Evolutionary conservation across 1,139 yeast genomes (phyloP), one percentile per base, ranked within the genome.

Genomic region (Dujonia santamariae): DNA sequence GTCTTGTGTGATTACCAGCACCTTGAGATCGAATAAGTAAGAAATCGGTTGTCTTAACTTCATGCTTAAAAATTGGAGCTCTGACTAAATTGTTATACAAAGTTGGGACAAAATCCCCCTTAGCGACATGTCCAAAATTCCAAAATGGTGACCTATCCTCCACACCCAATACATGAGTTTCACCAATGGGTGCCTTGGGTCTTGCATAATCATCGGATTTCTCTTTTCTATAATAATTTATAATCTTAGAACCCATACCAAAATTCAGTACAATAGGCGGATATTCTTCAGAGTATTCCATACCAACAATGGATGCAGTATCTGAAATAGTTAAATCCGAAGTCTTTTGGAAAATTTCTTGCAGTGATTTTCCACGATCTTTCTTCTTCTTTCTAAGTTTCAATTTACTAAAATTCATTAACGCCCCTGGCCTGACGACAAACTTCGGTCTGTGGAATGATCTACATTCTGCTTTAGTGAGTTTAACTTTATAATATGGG

Each of bases 91-190:
- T 85, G 55, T 92, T 94, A 61, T 94, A 94, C 36, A 92, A 62
- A 0, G 98, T 85, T 1, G 97, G 97, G 2, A 90, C 97, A 40
- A 87, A 78, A 47, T 84, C 87, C 3, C 98, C 99, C 2, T 90
- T 86, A 34, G 88, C 96, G 11, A 94, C 97, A 59, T 85, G 85
- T 2, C 99, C 99, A 65, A 88, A 94, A 54, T 90, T 92, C 98
- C 98, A 94, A 54, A 92, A 94, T 9, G 99, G 97, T 9, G 96
- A 85, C 47, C 95, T 74, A 58, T 94, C 99, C 52, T 88, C 96
- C 2, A 86, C 87, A 13, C 97, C 97, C 27, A 94, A 67, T 3
- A 94, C 96, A 59, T 86, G 95, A 0, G 98, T 92, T 56, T 94
- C 99, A 34, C 99, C 99, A 28, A 88, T 72, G 1, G 87, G 78